Evolutionary conservation across 1,139 yeast genomes (phyloP), one percentile per base, ranked within the genome.

Genomic region (Yamadazyma membranifaciens): DNA sequence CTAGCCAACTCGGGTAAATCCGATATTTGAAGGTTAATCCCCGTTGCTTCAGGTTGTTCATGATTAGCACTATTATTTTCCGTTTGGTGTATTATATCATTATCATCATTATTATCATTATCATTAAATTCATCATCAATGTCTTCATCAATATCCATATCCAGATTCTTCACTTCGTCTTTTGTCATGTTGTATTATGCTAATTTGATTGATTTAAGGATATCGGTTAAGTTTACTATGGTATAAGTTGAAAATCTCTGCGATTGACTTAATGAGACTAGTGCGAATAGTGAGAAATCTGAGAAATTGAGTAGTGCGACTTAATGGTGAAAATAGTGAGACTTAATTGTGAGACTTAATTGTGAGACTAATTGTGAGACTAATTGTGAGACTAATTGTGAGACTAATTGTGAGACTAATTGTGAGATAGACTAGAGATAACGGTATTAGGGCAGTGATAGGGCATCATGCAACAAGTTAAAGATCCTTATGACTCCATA

Each of bases 1-100:
- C 92, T 73, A 1, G 89, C 78, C 42, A 85, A 69, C 44, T 83
- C 87, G 0, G 94, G 91, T 11, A 84, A 65, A 34, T 79, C 86
- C 16, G 76, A 79, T 40, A 65, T 38, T 14, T 37, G 41, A 17
- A 40, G 16, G 29, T 39, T 37, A 11, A 37, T 34, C 11, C 37
- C 35, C 24, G 14, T 20, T 24, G 42, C 43, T 9, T 45, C 40
- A 11, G 35, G 56, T 15, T 44, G 31, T 2, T 44, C 42, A 5
- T 9, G 17, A 9, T 25, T 13, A 11, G 14, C 31, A 16, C 9
- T 24, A 17, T 25, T 28, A 30, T 30, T 16, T 14, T 50, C 47
- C 22, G 45, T 45, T 16, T 47, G 45, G 20, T 41, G 41, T 7
- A 36, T 28, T 26, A 40, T 31, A 12, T 38, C 45, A 27, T 36